Evolutionary conservation across 129 eudicot species (phyloP), one percentile per base, ranked within the genome.

Genomic region (Tagetes patula): DNA sequence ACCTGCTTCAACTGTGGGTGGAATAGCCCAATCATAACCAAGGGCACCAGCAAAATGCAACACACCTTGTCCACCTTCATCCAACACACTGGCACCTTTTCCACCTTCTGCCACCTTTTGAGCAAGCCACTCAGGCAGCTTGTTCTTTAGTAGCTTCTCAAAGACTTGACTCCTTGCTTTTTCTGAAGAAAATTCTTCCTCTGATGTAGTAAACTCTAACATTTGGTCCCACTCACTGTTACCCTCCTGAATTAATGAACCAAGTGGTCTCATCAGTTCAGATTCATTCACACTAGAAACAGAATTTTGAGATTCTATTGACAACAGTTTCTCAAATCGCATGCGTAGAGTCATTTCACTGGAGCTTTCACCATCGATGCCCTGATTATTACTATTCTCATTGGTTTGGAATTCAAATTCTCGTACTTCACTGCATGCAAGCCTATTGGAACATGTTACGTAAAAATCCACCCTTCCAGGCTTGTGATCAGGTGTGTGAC

Each of bases 371-470:
- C 80, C 82, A 72, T 39, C 50, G 7, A 61, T 42, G 77, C 85
- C 82, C 1, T 73, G 41, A 69, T 63, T 74, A 65, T 37, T 11
- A 50, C 37, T 54, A 5, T 49, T 72, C 45, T 81, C 80, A 37
- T 71, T 68, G 37, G 46, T 81, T 71, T 83, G 80, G 76, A 84
- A 95, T 73, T 95, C 99, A 60, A 95, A 95, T 43, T 95, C 99
- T 32, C 99, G 85, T 58, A 95, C 87, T 85, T 95, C 97, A 82
- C 99, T 95, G 78, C 99, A 95, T 42, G 99, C 99, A 59, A 90
- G 74, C 81, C 99, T 85, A 66, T 95, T 95, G 58, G 96, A 88
- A 79, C 97, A 88, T 53, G 99, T 95, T 52, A 95, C 82, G 53
- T 95, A 95, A 58, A 95, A 90, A 54, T 91, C 96, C 53, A 95